phyloP scores from a whole-genome alignment of 768 basidiomycete species.

The Boletus edulis region DNA sequence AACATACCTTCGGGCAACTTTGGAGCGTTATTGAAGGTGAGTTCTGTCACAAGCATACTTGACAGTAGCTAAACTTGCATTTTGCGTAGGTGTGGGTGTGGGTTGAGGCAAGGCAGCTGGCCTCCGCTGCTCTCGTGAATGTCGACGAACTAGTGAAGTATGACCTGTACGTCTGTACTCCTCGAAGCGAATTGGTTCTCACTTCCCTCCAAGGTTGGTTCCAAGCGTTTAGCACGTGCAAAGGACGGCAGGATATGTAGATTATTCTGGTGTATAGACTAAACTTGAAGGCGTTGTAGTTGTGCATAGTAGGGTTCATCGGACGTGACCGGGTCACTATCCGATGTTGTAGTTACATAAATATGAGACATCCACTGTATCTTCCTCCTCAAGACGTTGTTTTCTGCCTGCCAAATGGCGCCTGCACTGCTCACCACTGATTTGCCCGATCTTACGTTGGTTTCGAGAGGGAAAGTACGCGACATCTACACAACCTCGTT shows the following conservation, averaged over 20 bases:
- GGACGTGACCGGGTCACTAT: slow-evolving; percentile 1
- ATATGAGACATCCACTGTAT: slow-evolving; percentile 4
- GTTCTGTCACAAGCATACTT: slow-evolving; percentile 12
- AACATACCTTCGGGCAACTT: slow-evolving; percentile 69
- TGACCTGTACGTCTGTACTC: slow-evolving; percentile 63
- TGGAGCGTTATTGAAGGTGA: slow-evolving; percentile 85
- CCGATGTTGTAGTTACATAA: slow-evolving; percentile 13
- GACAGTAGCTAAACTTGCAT: neutral
- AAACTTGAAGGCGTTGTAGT: slow-evolving; percentile 12
- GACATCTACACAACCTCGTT: slow-evolving; percentile 85
- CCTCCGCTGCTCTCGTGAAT: slow-evolving; percentile 72
- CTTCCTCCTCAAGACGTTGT: neutral
- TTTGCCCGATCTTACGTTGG: slow-evolving; percentile 58
- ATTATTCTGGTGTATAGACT: slow-evolving; percentile 5
- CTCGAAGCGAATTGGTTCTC: slow-evolving; percentile 6
- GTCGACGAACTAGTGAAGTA: slow-evolving; percentile 86
- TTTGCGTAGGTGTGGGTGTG: slow-evolving; percentile 78
- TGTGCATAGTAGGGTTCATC: slow-evolving; percentile 9
- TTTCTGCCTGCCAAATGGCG: slow-evolving; percentile 17
- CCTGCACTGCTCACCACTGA: slow-evolving; percentile 51
- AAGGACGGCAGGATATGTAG: slow-evolving; percentile 8
- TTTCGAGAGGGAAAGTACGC: slow-evolving; percentile 94
- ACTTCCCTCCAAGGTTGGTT: slow-evolving; percentile 41
- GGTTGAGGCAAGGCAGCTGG: slow-evolving; percentile 89
- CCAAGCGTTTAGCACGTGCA: slow-evolving; percentile 41